phyloP scores from a whole-genome alignment of 768 basidiomycete genomes.

The Fomitopsis serialis region DNA sequence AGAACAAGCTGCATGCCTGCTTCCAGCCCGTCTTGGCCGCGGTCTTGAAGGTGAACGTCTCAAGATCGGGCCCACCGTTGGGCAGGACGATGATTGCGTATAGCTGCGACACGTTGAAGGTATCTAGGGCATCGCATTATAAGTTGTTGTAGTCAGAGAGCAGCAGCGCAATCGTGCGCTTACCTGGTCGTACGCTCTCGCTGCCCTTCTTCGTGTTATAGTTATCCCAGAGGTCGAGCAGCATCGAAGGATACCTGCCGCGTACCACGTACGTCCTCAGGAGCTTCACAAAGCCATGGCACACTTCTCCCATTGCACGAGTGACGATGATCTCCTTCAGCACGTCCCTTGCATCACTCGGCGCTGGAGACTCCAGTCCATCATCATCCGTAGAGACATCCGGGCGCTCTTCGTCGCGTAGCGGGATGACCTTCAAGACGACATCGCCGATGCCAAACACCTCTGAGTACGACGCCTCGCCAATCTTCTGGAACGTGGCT shows the following conservation, averaged over 20 bases:
- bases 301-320: conserved; percentile 69
- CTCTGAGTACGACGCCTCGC: conserved; percentile 95
- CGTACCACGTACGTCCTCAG: conserved; percentile 81
- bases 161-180: conserved; percentile 15
- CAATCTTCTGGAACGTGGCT: conserved; percentile 69
- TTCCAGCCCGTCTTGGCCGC: conserved; percentile 65
- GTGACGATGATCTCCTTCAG: conserved; percentile 79
- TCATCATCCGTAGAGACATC: conserved; percentile 1
- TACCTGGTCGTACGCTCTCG: conserved; percentile 83
- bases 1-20: conserved; percentile 85
- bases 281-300: conserved; percentile 74
- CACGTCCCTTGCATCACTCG: conserved; percentile 69
- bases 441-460: conserved; percentile 88
- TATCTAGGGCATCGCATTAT: conserved; percentile 42
- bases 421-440: conserved; percentile 86
- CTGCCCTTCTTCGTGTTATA: conserved; percentile 73
- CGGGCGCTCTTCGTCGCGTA: conserved; percentile 45
- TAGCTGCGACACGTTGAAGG: conserved; percentile 67
- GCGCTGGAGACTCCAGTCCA: conserved; percentile 49
- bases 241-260: conserved; percentile 74
- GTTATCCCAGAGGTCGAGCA: conserved; percentile 85
- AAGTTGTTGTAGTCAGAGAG: not conserved
- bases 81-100: conserved; percentile 90
- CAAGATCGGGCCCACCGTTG: conserved; percentile 88
- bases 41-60: conserved; percentile 67